These are phyloP conservation scores for Microstegium vimineum DNA, from an alignment of 176 grass and related monocot genomes.

Conservation along the genomic window DNA sequence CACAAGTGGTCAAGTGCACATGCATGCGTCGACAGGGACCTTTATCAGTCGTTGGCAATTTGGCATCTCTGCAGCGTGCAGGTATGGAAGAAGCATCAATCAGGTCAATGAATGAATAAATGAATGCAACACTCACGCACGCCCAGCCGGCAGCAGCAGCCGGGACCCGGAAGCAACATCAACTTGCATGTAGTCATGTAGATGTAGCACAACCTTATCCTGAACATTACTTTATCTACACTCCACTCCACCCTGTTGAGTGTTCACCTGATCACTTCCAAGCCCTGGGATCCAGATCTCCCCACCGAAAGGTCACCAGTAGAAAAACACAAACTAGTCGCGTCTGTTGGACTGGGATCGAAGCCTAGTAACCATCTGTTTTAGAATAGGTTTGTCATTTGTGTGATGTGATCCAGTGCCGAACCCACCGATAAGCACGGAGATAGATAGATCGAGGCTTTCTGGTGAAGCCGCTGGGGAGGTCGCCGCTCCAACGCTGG, in stretches of 20 bases:
- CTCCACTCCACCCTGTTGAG: neutral
- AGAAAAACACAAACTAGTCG: neutral
- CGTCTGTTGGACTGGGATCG: neutral
- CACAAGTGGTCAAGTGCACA: neutral
- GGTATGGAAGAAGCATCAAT: neutral
- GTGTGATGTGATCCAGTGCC: neutral
- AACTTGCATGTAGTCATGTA: neutral
- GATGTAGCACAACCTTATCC: neutral
- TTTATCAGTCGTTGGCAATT: neutral
- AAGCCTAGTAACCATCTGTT: neutral
- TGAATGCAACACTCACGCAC: neutral
- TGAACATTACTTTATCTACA: neutral
- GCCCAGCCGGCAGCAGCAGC: neutral
- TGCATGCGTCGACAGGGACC: neutral
- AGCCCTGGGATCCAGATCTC: neutral
- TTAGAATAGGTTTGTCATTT: neutral
- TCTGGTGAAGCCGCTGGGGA: neutral
- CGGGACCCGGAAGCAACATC: neutral
- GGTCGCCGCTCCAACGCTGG: neutral
- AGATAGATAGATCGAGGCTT: neutral
- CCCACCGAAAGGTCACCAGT: neutral
- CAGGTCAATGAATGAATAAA: neutral
- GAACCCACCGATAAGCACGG: neutral
- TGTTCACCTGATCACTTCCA: neutral
- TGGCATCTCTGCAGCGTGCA: neutral